Conservation (phyloP, 805 yeast species). For the Kodamaea sagamina region DNA sequence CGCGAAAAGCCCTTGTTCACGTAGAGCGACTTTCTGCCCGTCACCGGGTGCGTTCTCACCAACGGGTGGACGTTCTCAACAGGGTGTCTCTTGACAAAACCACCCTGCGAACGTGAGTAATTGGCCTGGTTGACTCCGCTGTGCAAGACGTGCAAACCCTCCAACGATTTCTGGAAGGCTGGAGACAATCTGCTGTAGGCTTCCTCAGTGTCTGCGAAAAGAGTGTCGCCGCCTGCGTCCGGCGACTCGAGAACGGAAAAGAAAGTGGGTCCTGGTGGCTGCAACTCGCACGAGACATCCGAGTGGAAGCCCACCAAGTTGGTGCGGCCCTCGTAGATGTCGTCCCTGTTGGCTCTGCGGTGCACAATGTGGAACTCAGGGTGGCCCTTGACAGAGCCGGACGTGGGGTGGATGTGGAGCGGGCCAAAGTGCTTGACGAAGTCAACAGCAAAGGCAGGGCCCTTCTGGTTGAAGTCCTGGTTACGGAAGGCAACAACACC, state of each 20-base stretch:
- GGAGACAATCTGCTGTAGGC: constrained; percentile 43
- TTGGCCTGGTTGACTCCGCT: constrained; percentile 41
- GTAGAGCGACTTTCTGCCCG: constrained; percentile 37
- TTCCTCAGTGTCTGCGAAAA: constrained; percentile 41
- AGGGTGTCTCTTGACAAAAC: constrained; percentile 36
- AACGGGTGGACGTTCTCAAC: constrained; percentile 41
- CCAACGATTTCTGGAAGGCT: constrained; percentile 35
- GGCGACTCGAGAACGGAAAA: constrained; percentile 41
- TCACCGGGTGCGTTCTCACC: constrained; percentile 42
- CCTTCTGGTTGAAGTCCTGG: constrained; percentile 22
- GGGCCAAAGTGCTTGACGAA: constrained; percentile 37
- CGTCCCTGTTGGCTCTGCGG: constrained; percentile 20
- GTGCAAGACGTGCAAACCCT: constrained; percentile 39
- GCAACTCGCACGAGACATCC: constrained; percentile 43
- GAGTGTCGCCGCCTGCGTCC: constrained; percentile 38
- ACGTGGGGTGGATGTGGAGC: constrained; percentile 33
- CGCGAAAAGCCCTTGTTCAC: constrained; percentile 24
- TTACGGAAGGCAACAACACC: constrained; percentile 23
- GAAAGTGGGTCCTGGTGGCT: constrained; percentile 42
- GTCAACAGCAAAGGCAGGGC: constrained; percentile 34
- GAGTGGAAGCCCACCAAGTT: constrained; percentile 38
- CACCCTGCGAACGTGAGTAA: constrained; percentile 26
- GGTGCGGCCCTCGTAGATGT: constrained; percentile 22
- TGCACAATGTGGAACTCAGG: constrained; percentile 35
- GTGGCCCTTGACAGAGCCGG: constrained; percentile 34